These are phyloP conservation scores for Fusarium verticillioides DNA, from an alignment of 2,329 filamentous ascomycete genomes.

Conservation along the genomic window DNA sequence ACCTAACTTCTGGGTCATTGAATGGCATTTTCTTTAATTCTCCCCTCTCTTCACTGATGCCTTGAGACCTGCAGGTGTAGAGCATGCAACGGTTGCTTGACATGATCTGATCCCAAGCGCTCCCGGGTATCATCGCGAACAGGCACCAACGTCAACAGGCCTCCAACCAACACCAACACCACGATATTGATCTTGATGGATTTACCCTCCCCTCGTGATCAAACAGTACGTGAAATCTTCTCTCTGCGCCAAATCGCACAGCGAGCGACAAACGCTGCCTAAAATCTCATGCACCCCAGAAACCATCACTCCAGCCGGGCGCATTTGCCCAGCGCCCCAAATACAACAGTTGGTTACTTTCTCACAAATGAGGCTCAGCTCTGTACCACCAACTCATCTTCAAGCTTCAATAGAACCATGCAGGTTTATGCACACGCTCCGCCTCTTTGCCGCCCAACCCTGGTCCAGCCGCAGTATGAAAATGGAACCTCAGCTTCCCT, in stretches of 20 bases:
- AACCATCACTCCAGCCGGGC: not conserved
- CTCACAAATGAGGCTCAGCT: not conserved
- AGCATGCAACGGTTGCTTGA: not conserved
- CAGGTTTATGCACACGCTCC: not conserved
- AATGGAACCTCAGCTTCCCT: not conserved
- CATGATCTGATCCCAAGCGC: not conserved
- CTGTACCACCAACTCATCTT: not conserved
- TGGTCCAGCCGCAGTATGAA: conserved; percentile 12
- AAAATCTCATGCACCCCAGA: not conserved
- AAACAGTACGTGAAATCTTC: not conserved
- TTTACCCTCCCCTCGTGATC: not conserved
- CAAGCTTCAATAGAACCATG: not conserved
- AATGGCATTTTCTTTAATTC: not conserved
- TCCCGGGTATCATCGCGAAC: not conserved
- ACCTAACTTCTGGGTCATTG: not conserved
- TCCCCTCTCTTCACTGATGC: not conserved
- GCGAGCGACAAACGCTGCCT: not conserved
- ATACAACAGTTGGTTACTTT: not conserved
- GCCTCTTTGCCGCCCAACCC: conserved; percentile 2
- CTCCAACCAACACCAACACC: not conserved
- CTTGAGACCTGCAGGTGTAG: fast-evolving
- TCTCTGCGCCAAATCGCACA: not conserved
- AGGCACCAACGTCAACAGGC: not conserved
- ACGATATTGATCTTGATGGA: not conserved
- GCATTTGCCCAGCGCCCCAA: not conserved